phyloP scores from a whole-genome alignment of 805 yeast genomes.

The Schizosaccharomyces osmophilus region DNA sequence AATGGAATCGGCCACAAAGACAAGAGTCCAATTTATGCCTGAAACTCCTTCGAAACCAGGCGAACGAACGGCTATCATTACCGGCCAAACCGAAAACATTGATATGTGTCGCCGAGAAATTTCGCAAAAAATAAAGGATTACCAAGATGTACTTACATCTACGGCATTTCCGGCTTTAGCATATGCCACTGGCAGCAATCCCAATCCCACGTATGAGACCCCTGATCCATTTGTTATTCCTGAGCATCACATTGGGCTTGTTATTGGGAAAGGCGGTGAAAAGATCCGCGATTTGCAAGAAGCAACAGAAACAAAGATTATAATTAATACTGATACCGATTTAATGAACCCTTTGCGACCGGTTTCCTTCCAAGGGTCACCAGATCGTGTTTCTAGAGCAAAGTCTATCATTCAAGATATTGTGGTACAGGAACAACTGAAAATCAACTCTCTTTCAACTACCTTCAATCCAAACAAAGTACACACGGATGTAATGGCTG shows the following conservation, averaged over 20 bases:
- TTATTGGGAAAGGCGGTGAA: slow-evolving; percentile 6
- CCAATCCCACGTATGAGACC: not conserved
- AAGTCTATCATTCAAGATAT: slow-evolving; percentile 2
- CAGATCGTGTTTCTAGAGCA: slow-evolving; percentile 3
- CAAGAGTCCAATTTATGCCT: slow-evolving; percentile 9
- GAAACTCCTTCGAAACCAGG: slow-evolving; percentile 1
- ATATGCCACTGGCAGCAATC: not conserved
- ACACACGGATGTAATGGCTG: not conserved
- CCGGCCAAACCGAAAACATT: not conserved
- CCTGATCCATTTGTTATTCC: slow-evolving; percentile 2
- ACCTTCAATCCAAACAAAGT: too few relatives aligned
- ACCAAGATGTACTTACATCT: not conserved
- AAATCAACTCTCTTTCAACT: not conserved
- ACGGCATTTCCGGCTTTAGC: not conserved
- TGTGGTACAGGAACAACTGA: slow-evolving; percentile 2
- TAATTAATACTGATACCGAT: slow-evolving; percentile 2
- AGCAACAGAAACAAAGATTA: slow-evolving; percentile 3
- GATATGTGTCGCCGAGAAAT: not conserved
- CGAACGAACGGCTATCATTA: not conserved
- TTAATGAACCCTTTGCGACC: slow-evolving; percentile 4
- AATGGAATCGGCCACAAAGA: slow-evolving; percentile 8
- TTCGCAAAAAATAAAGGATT: not conserved
- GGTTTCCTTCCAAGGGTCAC: slow-evolving; percentile 3
- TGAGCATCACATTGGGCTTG: slow-evolving; percentile 4
- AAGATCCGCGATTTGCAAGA: slow-evolving; percentile 6